A percentile compares a stretch with the other conserved stretches of the same genome.
phyloP scores from a whole-genome alignment of 805 yeast genomes.

The Candida coquimbonensis region DNA sequence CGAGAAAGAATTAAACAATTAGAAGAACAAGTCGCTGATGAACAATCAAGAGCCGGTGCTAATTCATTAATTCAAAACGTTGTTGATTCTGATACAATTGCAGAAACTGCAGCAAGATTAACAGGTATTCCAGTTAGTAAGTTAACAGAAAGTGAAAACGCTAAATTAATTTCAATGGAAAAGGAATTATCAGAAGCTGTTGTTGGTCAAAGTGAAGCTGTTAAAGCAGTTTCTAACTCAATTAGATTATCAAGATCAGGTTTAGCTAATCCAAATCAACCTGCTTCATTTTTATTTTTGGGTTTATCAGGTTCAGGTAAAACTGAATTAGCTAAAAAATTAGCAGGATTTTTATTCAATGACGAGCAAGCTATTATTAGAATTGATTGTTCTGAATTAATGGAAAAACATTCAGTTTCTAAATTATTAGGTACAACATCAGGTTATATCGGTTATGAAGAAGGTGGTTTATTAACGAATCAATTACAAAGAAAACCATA shows the following conservation, averaged over 20 bases:
- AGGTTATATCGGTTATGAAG: constrained; percentile 94
- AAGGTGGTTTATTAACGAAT: constrained; percentile 94
- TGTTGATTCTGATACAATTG: constrained; percentile 85
- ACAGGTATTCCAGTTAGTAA: constrained; percentile 97
- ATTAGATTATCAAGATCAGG: constrained; percentile 92
- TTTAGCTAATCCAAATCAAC: constrained; percentile 91
- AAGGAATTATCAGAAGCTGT: constrained; percentile 72
- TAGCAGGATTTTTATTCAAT: constrained; percentile 92
- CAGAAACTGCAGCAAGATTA: constrained; percentile 94
- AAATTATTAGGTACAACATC: constrained; percentile 96
- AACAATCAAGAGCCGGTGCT: constrained; percentile 52
- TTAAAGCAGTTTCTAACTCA: constrained; percentile 93
- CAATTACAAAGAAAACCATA: constrained; percentile 88
- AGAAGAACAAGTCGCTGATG: constrained; percentile 74
- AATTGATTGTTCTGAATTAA: constrained; percentile 93
- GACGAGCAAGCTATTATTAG: constrained; percentile 97
- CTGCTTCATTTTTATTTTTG: constrained; percentile 89
- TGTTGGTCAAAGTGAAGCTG: constrained; percentile 95
- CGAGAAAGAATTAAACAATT: constrained; percentile 66
- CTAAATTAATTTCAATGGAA: constrained; percentile 93
- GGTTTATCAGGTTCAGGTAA: constrained; percentile 98
- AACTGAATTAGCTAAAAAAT: constrained; percentile 94
- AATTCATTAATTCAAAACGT: constrained; percentile 77
- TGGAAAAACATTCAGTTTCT: constrained; percentile 93
- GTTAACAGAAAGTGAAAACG: constrained; percentile 90